phyloP scores from a whole-genome alignment of 345 rosid species.

The Moricandia moricandioides region DNA sequence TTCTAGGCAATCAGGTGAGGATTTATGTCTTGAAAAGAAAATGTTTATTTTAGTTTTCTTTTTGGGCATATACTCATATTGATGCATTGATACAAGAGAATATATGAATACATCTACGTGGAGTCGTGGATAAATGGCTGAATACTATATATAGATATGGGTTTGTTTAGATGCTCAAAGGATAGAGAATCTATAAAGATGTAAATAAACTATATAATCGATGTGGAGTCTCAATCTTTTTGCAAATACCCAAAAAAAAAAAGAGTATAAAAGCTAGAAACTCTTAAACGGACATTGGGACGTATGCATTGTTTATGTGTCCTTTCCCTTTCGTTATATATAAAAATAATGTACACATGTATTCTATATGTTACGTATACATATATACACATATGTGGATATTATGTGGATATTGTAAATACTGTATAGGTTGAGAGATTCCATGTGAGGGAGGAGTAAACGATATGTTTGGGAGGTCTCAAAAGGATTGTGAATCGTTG shows the following conservation, averaged over 20 bases:
- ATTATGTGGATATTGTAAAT: neutral
- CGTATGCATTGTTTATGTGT: slow-evolving; percentile 33
- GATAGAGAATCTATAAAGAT: slow-evolving; percentile 34
- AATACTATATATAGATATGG: neutral
- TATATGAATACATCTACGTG: slow-evolving; percentile 1
- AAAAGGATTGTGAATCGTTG: slow-evolving; percentile 7
- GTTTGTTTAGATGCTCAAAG: slow-evolving; percentile 1
- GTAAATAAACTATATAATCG: slow-evolving; percentile 22
- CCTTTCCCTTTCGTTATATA: slow-evolving; percentile 13
- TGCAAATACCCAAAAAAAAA: slow-evolving; percentile 35
- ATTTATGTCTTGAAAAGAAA: slow-evolving; percentile 19
- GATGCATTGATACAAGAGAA: slow-evolving; percentile 24
- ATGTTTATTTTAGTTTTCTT: neutral
- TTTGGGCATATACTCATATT: slow-evolving; percentile 32
- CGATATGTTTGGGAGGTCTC: slow-evolving; percentile 22
- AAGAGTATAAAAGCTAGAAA: slow-evolving; percentile 19
- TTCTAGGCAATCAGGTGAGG: slow-evolving; percentile 29
- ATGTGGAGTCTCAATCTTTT: slow-evolving; percentile 38
- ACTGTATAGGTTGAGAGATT: slow-evolving; percentile 15
- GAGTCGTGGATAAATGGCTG: slow-evolving; percentile 5
- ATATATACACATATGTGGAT: neutral
- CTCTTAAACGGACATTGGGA: slow-evolving; percentile 26
- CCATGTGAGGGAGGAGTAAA: slow-evolving; percentile 18
- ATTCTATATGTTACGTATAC: neutral
- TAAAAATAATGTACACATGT: neutral